Base-by-base conservation (phyloP, 257 asterid species). In the Nyctanthes arbortristis region DNA sequence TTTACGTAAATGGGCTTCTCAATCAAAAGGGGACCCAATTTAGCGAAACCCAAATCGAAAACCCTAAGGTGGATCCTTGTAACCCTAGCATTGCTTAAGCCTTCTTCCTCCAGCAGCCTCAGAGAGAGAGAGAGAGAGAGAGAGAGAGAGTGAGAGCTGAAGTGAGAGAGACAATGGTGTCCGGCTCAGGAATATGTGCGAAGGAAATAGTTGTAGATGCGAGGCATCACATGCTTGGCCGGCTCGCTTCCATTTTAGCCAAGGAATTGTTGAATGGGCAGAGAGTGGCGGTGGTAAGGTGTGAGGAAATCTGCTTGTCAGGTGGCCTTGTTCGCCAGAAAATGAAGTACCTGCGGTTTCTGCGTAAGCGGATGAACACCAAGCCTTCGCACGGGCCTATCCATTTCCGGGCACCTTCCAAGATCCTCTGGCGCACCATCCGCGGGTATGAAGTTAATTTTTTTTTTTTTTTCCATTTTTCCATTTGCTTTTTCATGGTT, bases 301-400 rank as follows among this genome's bases (percentile, higher is more conserved):
- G 84, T 43, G 87, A 82, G 30, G 87, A 82, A 69, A 82, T 82
- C 34, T 82, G 87, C 78, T 76, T 82, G 0, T 82, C 87, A 1
- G 87, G 87, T 27, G 87, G 87, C 2, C 84, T 82, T 4, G 87
- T 82, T n/a, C 84, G 87, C 65, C 87, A 82, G 73, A 82, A 82
- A 64, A 82, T 82, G 87, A 82, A 82, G 68, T 82, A 79, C 29
- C 20, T 76, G 67, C 61, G 87, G 67, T 82, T 82, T 33, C 78
- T 82, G 10, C 81, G 87, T 16, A 82, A 82, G 80, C 49, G 87
- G 52, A 82, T 82, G 87, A 82, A 82, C 72, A 79, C 87, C 0
- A 82, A 82, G 68, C 87, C 84, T 29, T 79, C 87, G 24, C 87
- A 82, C 28, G 87, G 87, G 0, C 87, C 87, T n/a, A 82, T 82